Percentiles rank a stretch among this genome's conserved stretches.
Evolutionary conservation across 768 basidiomycete genomes (phyloP).

Genomic region (Hypsizygus marmoreus): DNA sequence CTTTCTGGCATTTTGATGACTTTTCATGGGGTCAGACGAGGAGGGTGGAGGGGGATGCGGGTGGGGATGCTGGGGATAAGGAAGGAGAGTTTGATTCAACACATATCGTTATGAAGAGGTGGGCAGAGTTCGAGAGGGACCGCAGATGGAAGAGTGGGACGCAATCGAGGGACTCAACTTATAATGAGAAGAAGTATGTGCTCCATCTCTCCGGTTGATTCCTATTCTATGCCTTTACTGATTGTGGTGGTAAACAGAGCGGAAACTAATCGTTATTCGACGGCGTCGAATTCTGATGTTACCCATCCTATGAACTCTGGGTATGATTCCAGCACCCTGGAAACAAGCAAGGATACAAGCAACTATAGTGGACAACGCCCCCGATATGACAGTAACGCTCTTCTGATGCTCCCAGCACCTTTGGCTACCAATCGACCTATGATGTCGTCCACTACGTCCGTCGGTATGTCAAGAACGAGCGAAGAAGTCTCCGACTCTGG

Average conservation of each 20-base stretch:
- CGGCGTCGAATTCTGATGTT: constrained; percentile 78
- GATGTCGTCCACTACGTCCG: constrained; percentile 51
- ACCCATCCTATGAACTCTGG: constrained; percentile 55
- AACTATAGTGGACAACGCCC: constrained; percentile 49
- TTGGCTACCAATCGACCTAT: constrained; percentile 59
- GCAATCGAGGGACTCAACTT: constrained; percentile 77
- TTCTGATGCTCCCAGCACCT: constrained; percentile 76
- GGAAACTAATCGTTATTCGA: constrained; percentile 65
- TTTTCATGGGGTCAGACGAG: constrained; percentile 98
- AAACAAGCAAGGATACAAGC: constrained; percentile 51
- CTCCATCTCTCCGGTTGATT: constrained; percentile 3
- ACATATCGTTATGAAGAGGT: constrained; percentile 98
- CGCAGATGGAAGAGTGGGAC: constrained; percentile 89
- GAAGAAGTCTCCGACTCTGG: constrained; percentile 47
- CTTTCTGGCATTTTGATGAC: constrained; percentile 99
- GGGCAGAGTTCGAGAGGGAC: constrained; percentile 98
- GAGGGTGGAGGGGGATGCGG: constrained; percentile 73
- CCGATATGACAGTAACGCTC: constrained; percentile 68
- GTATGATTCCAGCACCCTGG: constrained; percentile 62
- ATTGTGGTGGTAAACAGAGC: constrained; percentile 22
- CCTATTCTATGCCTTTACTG: background rate
- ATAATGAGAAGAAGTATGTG: constrained; percentile 76
- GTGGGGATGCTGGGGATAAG: constrained; percentile 81
- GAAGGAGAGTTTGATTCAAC: constrained; percentile 97
- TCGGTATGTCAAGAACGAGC: constrained; percentile 46